These are phyloP conservation scores for Calonectria hongkongensis DNA, from an alignment of 2,329 filamentous ascomycete genomes.

Conservation along the genomic window DNA sequence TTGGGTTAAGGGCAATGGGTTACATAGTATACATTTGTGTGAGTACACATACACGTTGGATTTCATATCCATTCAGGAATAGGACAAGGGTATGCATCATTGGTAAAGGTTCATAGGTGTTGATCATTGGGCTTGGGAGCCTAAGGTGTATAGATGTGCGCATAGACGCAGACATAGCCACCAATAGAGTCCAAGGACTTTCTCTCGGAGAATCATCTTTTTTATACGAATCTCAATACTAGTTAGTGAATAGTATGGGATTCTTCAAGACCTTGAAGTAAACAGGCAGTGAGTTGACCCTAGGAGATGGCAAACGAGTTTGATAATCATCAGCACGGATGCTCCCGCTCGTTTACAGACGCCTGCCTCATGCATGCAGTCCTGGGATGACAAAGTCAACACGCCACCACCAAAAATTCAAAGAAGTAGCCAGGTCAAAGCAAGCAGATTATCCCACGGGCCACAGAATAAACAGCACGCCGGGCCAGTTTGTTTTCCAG, in stretches of 20 bases:
- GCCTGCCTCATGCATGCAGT: no score
- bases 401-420: no score
- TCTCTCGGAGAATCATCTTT: background rate
- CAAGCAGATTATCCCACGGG: no score
- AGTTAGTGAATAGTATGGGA: no score
- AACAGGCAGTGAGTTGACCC: background rate
- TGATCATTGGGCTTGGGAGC: conserved; percentile 25
- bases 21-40: conserved; percentile 33
- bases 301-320: background rate
- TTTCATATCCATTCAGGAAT: conserved; percentile 36
- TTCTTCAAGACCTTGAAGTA: background rate
- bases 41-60: conserved; percentile 18
- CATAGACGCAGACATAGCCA: conserved; percentile 15
- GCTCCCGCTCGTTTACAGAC: no score
- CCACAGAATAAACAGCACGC: no score
- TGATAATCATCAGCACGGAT: no score
- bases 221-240: background rate
- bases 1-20: conserved; percentile 13
- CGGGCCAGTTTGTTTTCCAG: no score
- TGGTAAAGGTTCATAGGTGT: conserved; percentile 44
- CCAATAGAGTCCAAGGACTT: conserved; percentile 33
- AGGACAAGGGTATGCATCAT: conserved; percentile 42
- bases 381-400: no score
- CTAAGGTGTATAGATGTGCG: conserved; percentile 28
- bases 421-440: no score